A percentile compares a stretch with the other conserved stretches of the same genome.
phyloP scores from a whole-genome alignment of 169 alveolate species.

The Eimeria necatrix region DNA sequence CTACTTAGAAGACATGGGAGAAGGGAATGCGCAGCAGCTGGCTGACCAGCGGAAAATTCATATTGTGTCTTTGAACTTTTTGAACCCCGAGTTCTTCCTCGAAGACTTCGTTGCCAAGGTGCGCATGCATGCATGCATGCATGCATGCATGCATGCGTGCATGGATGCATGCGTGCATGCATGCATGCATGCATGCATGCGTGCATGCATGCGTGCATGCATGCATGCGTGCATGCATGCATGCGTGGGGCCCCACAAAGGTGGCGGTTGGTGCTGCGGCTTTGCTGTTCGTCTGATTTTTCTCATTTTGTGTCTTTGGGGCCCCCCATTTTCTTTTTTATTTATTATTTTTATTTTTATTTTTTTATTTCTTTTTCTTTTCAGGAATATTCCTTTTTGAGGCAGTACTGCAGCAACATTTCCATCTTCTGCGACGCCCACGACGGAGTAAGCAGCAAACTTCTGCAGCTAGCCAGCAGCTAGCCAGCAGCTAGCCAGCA shows the following conservation, averaged over 20 bases:
- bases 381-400: conserved; percentile 71
- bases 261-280: too few relatives aligned
- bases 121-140: neutral
- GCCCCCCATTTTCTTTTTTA: neutral
- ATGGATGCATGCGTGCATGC: neutral
- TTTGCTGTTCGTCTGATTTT: neutral
- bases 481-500: too few relatives aligned
- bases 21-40: neutral
- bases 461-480: neutral
- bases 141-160: neutral
- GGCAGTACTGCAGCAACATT: conserved; percentile 79
- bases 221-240: too few relatives aligned
- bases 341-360: too few relatives aligned
- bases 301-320: too few relatives aligned
- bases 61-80: conserved; percentile 52
- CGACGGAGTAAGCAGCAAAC: conserved; percentile 60
- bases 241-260: too few relatives aligned
- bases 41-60: conserved; percentile 1
- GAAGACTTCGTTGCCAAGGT: conserved; percentile 64
- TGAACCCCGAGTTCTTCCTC: conserved; percentile 75
- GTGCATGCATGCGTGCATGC: neutral
- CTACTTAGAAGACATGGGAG: neutral
- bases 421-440: conserved; percentile 76
- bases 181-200: neutral
- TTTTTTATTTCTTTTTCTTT: too few relatives aligned